Percentiles rank a stretch among this genome's conserved stretches.
phyloP scores from a whole-genome alignment of 306 rosid genomes.

The Bauhinia variegata region DNA sequence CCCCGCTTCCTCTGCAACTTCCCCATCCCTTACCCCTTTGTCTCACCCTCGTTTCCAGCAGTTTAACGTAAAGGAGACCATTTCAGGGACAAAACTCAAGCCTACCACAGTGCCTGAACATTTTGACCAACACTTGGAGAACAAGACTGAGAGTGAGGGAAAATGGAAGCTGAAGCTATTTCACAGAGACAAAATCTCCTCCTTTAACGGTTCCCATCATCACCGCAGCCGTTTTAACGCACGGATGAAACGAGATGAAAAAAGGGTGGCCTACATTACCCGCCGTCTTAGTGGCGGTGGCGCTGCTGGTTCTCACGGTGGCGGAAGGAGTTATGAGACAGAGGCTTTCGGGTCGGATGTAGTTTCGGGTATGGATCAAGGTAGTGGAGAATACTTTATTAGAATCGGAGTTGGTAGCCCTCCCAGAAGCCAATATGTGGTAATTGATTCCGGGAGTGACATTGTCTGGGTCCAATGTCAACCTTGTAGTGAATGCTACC shows the following conservation, averaged over 20 bases:
- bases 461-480: conserved; percentile 90
- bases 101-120: conserved; percentile 20
- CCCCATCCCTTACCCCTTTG: conserved; percentile 21
- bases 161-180: conserved; percentile 60
- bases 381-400: conserved; percentile 85
- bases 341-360: conserved; percentile 71
- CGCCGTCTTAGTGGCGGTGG: conserved; percentile 36
- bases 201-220: conserved; percentile 7
- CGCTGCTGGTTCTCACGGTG: not conserved
- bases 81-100: conserved; percentile 30
- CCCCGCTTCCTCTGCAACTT: conserved; percentile 21
- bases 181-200: conserved; percentile 66
- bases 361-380: conserved; percentile 78
- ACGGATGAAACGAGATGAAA: conserved; percentile 63
- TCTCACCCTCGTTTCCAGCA: conserved; percentile 50
- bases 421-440: conserved; percentile 69
- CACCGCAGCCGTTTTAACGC: conserved; percentile 47
- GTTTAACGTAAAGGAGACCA: conserved; percentile 38
- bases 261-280: conserved; percentile 56
- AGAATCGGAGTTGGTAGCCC: conserved; percentile 89
- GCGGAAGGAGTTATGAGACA: conserved; percentile 20
- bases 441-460: conserved; percentile 87
- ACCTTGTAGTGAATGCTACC: conserved; percentile 79
- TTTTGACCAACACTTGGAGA: not conserved
- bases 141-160: conserved; percentile 7